phyloP scores from a whole-genome alignment of 2,329 filamentous ascomycete species.

The Macrophomina tecta region DNA sequence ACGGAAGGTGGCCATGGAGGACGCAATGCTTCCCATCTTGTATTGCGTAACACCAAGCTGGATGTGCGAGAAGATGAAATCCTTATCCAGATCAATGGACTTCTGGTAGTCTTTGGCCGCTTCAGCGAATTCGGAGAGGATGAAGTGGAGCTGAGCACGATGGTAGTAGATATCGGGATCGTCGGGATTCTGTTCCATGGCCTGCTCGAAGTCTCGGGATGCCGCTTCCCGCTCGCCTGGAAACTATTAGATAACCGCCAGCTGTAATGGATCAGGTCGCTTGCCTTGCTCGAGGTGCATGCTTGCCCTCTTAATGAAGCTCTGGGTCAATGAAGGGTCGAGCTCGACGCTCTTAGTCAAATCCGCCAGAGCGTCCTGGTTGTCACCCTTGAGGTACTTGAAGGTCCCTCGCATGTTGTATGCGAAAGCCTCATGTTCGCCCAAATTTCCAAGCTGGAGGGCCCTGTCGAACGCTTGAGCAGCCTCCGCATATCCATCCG shows the following conservation, averaged over 20 bases:
- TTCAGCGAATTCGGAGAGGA: conserved; percentile 89
- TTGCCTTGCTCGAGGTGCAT: conserved; percentile 93
- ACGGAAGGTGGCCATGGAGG: conserved; percentile 97
- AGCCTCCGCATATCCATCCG: conserved; percentile 90
- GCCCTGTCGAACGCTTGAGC: conserved; percentile 86
- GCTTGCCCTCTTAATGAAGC: conserved; percentile 98
- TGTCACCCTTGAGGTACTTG: conserved; percentile 88
- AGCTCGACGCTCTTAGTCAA: conserved; percentile 93
- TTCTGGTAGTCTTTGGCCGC: conserved; percentile 99
- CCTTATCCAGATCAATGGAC: conserved; percentile 93
- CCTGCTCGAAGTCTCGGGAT: conserved; percentile 83
- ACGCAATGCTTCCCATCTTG: conserved; percentile 98
- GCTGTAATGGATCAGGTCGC: conserved; percentile 26
- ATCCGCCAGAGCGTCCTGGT: conserved; percentile 79
- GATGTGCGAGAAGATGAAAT: conserved; percentile 99
- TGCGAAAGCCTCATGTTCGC: conserved; percentile 83
- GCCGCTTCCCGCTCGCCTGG: conserved; percentile 83
- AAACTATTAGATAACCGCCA: not conserved
- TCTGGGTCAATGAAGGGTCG: conserved; percentile 86
- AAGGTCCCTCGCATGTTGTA: conserved; percentile 98
- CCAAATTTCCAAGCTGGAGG: conserved; percentile 79
- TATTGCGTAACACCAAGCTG: conserved; percentile 99
- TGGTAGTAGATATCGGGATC: conserved; percentile 99
- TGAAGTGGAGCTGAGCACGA: conserved; percentile 97
- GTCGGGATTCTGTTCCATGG: conserved; percentile 80